phyloP scores from a whole-genome alignment of 2,329 filamentous ascomycete genomes.

The Diaporthe sp. region DNA sequence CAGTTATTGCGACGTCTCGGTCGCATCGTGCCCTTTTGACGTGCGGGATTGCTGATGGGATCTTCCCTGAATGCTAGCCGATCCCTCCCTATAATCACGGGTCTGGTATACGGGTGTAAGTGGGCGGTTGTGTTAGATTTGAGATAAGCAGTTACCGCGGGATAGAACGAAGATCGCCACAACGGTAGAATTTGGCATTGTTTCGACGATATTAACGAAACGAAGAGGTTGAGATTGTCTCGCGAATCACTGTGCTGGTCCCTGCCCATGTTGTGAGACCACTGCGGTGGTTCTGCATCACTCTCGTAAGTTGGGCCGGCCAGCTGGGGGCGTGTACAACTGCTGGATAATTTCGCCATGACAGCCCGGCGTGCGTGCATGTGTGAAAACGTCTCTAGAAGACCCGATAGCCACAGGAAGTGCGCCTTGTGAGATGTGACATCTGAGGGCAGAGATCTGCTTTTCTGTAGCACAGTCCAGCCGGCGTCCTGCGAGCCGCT shows the following conservation, averaged over 20 bases:
- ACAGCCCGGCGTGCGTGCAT: neutral
- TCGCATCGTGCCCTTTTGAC: constrained; percentile 34
- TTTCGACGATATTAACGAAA: constrained; percentile 26
- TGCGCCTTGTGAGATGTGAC: neutral
- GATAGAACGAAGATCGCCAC: constrained; percentile 12
- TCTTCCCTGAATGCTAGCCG: constrained; percentile 31
- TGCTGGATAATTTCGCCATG: constrained; percentile 8
- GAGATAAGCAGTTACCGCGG: constrained; percentile 29
- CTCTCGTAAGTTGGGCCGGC: neutral
- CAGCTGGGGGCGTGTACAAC: neutral
- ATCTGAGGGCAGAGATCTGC: constrained; percentile 3
- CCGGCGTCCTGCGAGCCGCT: constrained; percentile 5
- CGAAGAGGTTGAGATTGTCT: constrained; percentile 26
- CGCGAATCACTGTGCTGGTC: constrained; percentile 6
- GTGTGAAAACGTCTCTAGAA: neutral
- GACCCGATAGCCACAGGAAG: neutral
- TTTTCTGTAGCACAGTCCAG: constrained; percentile 5
- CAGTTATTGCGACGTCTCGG: constrained; percentile 23
- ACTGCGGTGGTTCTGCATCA: neutral
- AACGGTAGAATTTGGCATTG: constrained; percentile 12
- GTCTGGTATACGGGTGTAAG: constrained; percentile 15
- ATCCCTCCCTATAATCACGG: constrained; percentile 34
- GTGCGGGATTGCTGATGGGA: constrained; percentile 36
- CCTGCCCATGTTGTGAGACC: neutral
- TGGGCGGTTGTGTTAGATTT: constrained; percentile 26